Evolutionary conservation across 345 rosid species (phyloP), one percentile per base, ranked within the genome.

Genomic region (Brassica incana): DNA sequence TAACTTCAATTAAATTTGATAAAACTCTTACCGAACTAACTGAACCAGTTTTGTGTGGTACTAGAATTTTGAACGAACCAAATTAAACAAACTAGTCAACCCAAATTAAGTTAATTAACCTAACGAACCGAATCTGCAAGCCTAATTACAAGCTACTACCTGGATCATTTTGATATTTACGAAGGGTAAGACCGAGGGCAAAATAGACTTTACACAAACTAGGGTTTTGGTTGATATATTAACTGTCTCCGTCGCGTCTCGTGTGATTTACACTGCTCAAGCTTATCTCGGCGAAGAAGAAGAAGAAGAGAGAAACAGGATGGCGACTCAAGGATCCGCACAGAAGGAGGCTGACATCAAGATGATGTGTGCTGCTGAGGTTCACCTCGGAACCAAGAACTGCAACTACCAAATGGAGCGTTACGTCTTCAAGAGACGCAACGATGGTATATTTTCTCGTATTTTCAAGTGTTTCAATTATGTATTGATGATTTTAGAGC

Each of bases 341-440:
- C 88, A 84, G 82, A 94, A 81, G 83, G 97, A 92, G 77, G 82
- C 87, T 5, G 98, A 94, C 84, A 87, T 92, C 72, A 90, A 80
- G 77, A 86, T 92, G 92, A 94, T 94, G 98, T 77, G 90, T 85
- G 91, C 97, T 0, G 92, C 98, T 6, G 94, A 94, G 72, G 98
- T 94, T 58, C 97, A 94, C 69, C 90, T 92, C 61, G 98, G 98
- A 3, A 94, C 98, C 77, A 94, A 94, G 73, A 92, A 94, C 78
- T 92, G 96, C 54, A 88, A 94, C 32, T 94, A 81, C 82, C 98
- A 94, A 79, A 92, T 94, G 98, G 98, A 92, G 66, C 91, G 96
- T 8, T 94, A 94, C 78, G 93, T 87, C 67, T 92, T 90, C 91
- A 94, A 94, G 90, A 88, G 98, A 69, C 92, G 97, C 75, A 87